Conservation (phyloP, 177 flowering plant genomes). For the Telopea speciosissima region DNA sequence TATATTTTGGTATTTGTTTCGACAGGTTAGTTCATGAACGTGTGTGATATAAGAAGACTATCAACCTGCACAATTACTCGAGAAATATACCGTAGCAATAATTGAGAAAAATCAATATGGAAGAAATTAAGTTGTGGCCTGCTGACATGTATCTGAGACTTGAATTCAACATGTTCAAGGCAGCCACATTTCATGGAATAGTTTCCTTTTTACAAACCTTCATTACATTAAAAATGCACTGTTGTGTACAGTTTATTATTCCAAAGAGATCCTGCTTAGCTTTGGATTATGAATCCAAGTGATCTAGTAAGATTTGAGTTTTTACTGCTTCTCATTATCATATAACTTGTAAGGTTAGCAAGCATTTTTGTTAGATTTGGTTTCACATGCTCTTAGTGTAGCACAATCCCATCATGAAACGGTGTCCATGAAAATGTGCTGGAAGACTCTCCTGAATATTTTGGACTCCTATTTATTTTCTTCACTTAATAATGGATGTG, state of each 20-base stretch:
- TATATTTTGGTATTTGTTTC: no score
- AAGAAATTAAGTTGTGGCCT: no score
- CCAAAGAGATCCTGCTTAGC: not conserved
- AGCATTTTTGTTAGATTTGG: not conserved
- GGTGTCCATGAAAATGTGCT: not conserved
- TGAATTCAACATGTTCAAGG: not conserved
- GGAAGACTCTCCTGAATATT: not conserved
- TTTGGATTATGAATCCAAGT: not conserved
- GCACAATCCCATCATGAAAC: not conserved
- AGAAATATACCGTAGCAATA: not conserved
- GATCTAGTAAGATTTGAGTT: not conserved
- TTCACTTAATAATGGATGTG: not conserved
- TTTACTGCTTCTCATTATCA: not conserved
- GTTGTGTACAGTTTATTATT: not conserved
- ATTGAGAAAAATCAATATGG: no score
- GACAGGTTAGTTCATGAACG: not conserved
- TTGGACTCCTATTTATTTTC: not conserved
- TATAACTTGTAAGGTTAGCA: not conserved
- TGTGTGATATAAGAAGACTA: not conserved
- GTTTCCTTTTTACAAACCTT: not conserved
- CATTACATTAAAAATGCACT: not conserved
- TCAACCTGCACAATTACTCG: no score
- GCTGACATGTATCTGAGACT: not conserved
- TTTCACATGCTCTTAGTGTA: not conserved
- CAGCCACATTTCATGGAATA: not conserved